Percentiles rank a stretch among this genome's conserved stretches.
Evolutionary conservation across 2,329 filamentous ascomycete species (phyloP).

Genomic region (Cordyceps farinosa): DNA sequence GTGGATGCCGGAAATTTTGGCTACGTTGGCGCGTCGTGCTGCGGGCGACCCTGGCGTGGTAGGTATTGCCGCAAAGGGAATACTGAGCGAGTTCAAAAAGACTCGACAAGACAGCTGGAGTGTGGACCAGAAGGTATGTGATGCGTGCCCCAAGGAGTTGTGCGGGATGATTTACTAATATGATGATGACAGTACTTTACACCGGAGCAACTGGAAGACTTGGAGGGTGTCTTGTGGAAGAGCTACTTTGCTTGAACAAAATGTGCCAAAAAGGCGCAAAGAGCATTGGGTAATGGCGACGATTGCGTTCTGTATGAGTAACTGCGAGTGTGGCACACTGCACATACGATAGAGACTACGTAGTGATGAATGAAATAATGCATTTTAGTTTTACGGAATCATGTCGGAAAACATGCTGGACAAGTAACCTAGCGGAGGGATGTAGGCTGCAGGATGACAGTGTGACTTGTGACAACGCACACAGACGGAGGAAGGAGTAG

Average conservation of each 20-base stretch:
- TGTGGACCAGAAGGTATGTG: conserved; percentile 89
- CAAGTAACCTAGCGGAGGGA: too few species aligned
- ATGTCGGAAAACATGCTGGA: too few species aligned
- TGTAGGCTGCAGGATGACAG: background rate
- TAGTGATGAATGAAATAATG: background rate
- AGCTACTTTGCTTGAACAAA: conserved; percentile 76
- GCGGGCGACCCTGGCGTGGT: conserved; percentile 88
- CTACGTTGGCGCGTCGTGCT: conserved; percentile 77
- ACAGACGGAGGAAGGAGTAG: background rate
- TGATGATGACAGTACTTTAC: conserved; percentile 65
- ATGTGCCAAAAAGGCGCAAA: background rate
- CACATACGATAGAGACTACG: background rate
- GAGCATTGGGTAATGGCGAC: background rate
- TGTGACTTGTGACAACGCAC: background rate
- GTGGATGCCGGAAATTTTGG: conserved; percentile 93
- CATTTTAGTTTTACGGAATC: background rate
- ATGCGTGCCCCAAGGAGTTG: background rate
- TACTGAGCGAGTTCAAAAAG: conserved; percentile 98
- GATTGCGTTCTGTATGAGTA: background rate
- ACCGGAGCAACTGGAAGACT: conserved; percentile 85
- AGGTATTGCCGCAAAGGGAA: conserved; percentile 90
- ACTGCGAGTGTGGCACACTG: background rate
- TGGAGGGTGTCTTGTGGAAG: conserved; percentile 98
- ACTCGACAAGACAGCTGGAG: conserved; percentile 98
- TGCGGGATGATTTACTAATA: conserved; percentile 26